Conservation (phyloP, 2,329 filamentous ascomycete species). For the Malbranchea zuffiana region DNA sequence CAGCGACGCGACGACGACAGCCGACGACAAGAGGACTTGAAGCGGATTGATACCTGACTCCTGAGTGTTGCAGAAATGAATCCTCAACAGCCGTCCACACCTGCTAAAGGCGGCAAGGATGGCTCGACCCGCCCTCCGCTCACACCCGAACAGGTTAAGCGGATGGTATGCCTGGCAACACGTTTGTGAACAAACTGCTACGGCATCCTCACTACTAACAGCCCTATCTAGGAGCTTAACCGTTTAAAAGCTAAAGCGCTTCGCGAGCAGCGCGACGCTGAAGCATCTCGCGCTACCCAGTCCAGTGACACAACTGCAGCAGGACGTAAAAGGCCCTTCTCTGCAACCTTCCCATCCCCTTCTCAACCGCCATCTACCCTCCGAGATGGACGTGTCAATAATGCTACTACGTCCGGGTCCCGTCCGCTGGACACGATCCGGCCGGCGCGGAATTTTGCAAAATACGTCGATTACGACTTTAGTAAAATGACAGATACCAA, state of each 20-base stretch:
- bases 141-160: constrained; percentile 51
- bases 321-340: constrained; percentile 63
- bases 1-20: too few species aligned
- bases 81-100: too few species aligned
- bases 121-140: too few species aligned
- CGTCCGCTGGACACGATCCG: constrained; percentile 46
- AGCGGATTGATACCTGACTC: too few species aligned
- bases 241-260: constrained; percentile 81
- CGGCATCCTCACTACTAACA: constrained; percentile 7
- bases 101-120: too few species aligned
- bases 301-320: constrained; percentile 39
- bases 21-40: too few species aligned
- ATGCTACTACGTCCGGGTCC: constrained; percentile 18
- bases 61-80: too few species aligned
- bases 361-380: constrained; percentile 44
- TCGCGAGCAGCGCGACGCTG: constrained; percentile 60
- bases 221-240: constrained; percentile 62
- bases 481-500: constrained; percentile 97
- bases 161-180: constrained; percentile 38
- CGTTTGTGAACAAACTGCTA: too few species aligned
- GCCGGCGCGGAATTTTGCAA: constrained; percentile 77
- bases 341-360: constrained; percentile 46
- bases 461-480: constrained; percentile 96
- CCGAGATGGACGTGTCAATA: constrained; percentile 53
- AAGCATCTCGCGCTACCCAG: constrained; percentile 30